These are phyloP conservation scores for Aspergillus versicolor DNA, from an alignment of 2,329 filamentous ascomycete species.

Conservation along the genomic window DNA sequence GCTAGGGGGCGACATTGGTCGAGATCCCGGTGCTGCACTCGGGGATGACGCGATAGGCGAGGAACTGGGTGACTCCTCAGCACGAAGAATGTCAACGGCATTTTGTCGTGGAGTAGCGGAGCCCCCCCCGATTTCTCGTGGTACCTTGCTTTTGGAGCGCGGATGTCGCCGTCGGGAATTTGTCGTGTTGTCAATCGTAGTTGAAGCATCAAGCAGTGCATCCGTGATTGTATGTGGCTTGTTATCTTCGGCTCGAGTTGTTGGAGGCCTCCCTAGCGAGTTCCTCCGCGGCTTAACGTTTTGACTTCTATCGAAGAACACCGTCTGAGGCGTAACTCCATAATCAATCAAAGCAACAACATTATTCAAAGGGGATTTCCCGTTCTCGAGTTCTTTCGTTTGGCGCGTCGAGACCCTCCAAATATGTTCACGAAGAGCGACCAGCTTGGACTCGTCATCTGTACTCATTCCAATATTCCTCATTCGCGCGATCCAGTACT, in stretches of 20 bases:
- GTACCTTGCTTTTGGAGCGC: conserved; percentile 41
- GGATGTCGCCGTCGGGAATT: conserved; percentile 47
- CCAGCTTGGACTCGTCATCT: conserved; percentile 87
- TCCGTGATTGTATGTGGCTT: conserved; percentile 78
- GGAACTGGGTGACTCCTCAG: conserved; percentile 26
- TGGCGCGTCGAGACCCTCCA: conserved; percentile 79
- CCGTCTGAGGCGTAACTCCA: conserved; percentile 78
- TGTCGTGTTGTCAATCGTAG: conserved; percentile 70
- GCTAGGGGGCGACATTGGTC: conserved; percentile 33
- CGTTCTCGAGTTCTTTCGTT: conserved; percentile 49
- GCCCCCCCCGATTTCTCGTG: conserved; percentile 29
- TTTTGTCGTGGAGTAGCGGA: conserved; percentile 18
- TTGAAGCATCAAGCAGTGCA: conserved; percentile 86
- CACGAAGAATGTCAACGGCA: conserved; percentile 23
- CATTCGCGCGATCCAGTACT: conserved; percentile 84
- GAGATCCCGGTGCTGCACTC: conserved; percentile 28
- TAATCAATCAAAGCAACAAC: conserved; percentile 74
- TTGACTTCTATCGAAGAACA: conserved; percentile 82
- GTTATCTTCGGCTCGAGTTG: conserved; percentile 37
- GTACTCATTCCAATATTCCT: conserved; percentile 76
- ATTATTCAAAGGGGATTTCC: conserved; percentile 57
- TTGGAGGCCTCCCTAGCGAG: conserved; percentile 27
- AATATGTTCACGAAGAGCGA: conserved; percentile 85
- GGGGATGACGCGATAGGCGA: conserved; percentile 41
- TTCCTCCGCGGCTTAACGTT: conserved; percentile 46